phyloP scores from a whole-genome alignment of 805 yeast species.

The Torulaspora microellipsoides region DNA sequence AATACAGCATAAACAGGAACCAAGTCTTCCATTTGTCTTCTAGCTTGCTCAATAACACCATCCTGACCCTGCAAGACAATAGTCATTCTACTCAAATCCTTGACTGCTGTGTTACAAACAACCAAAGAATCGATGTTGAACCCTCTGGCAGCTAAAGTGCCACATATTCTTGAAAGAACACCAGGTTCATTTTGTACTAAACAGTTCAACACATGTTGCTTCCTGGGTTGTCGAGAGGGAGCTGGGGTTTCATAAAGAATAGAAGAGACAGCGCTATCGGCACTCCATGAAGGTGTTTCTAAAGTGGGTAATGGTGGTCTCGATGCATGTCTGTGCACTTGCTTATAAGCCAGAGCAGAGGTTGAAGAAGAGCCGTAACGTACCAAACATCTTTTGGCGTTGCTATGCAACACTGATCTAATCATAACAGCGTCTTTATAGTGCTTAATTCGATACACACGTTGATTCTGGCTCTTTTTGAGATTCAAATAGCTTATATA shows the following conservation, averaged over 20 bases:
- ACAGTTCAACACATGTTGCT: conserved; percentile 91
- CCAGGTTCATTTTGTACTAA: conserved; percentile 98
- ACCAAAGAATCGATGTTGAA: conserved; percentile 97
- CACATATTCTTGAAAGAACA: conserved; percentile 87
- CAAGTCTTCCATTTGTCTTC: conserved; percentile 95
- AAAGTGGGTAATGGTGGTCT: conserved; percentile 90
- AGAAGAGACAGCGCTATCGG: conserved; percentile 94
- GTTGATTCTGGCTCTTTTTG: no score
- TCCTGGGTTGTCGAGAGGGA: conserved; percentile 52
- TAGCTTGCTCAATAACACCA: conserved; percentile 94
- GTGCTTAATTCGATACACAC: no score
- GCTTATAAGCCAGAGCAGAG: conserved; percentile 91
- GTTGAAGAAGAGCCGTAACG: conserved; percentile 58
- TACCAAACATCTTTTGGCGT: conserved; percentile 14
- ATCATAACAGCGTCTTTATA: conserved; percentile 12
- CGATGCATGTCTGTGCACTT: conserved; percentile 76
- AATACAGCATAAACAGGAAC: conserved; percentile 98
- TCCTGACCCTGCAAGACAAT: conserved; percentile 92
- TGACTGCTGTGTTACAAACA: conserved; percentile 94
- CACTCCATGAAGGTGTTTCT: conserved; percentile 92
- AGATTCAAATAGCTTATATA: no score
- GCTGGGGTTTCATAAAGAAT: conserved; percentile 86
- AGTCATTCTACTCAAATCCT: conserved; percentile 94
- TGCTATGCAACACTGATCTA: conserved; percentile 18
- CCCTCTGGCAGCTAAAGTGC: conserved; percentile 96